These are phyloP conservation scores for Betula pendula DNA, from an alignment of 306 rosid species.

Conservation along the genomic window DNA sequence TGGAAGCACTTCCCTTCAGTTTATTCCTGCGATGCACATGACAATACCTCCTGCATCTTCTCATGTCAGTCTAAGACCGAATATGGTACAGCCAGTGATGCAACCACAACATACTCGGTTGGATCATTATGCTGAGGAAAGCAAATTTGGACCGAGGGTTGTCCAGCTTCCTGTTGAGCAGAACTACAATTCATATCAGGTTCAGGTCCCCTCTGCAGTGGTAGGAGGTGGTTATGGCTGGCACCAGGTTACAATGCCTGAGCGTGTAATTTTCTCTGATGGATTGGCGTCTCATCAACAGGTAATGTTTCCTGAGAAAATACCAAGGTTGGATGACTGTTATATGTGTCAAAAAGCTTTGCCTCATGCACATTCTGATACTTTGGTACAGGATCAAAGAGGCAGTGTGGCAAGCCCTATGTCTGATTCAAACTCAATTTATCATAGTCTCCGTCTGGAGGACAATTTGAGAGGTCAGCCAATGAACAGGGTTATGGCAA, in stretches of 20 bases:
- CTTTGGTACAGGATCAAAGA: slow-evolving; percentile 55
- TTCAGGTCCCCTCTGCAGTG: slow-evolving; percentile 48
- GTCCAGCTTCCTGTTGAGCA: slow-evolving; percentile 70
- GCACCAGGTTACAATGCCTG: slow-evolving; percentile 64
- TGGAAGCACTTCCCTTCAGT: slow-evolving; percentile 47
- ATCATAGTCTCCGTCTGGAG: slow-evolving; percentile 49
- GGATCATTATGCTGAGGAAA: slow-evolving; percentile 59
- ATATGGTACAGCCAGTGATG: slow-evolving; percentile 44
- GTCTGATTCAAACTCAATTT: slow-evolving; percentile 49
- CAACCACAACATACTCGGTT: slow-evolving; percentile 57
- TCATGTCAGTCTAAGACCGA: slow-evolving; percentile 50
- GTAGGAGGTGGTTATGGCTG: slow-evolving; percentile 60
- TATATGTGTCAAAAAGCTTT: slow-evolving; percentile 69
- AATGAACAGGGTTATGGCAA: slow-evolving; percentile 42
- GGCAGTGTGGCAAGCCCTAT: slow-evolving; percentile 34
- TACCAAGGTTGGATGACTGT: slow-evolving; percentile 54
- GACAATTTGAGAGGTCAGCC: slow-evolving; percentile 52
- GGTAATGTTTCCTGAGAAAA: slow-evolving; percentile 46
- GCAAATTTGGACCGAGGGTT: slow-evolving; percentile 50
- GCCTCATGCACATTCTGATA: slow-evolving; percentile 89
- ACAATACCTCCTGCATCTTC: slow-evolving; percentile 53
- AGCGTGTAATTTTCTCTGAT: slow-evolving; percentile 52
- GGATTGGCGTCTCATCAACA: slow-evolving; percentile 57
- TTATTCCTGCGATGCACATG: slow-evolving; percentile 54
- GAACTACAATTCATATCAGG: slow-evolving; percentile 56